Conservation (phyloP, 1,139 yeast species). For the Yamadazyma spencermartinsiae region DNA sequence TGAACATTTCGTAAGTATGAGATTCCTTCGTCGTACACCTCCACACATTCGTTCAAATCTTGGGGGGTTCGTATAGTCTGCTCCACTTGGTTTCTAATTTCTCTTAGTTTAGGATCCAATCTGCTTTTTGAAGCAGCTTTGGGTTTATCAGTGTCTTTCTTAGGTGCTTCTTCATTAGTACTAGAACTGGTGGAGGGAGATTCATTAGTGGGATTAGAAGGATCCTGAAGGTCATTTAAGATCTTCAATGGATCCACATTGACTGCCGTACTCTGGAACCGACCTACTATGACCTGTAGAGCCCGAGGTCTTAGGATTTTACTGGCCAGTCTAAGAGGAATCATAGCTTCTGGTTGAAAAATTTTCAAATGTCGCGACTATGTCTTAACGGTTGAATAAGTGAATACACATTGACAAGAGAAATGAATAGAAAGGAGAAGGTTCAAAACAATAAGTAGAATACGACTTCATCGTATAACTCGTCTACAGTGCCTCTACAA, state of each 20-base stretch:
- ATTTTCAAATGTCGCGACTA: constrained; percentile 2
- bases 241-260: background rate
- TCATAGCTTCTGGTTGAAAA: constrained; percentile 2
- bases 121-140: background rate
- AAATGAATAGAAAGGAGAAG: background rate
- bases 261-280: background rate
- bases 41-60: constrained; percentile 32
- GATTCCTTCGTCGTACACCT: constrained; percentile 45
- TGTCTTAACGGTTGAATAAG: background rate
- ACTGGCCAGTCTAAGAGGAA: constrained; percentile 2
- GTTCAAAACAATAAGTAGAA: too few relatives aligned
- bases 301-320: constrained; percentile 1
- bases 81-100: constrained; percentile 34
- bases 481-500: background rate
- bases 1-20: constrained; percentile 42
- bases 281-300: background rate
- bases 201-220: background rate
- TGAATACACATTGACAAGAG: background rate
- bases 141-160: background rate
- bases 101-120: constrained; percentile 29
- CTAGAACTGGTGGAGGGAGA: background rate
- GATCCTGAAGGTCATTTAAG: background rate
- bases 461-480: too few relatives aligned
- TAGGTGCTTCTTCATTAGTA: background rate
- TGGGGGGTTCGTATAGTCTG: constrained; percentile 22